Evolutionary conservation across 2,329 filamentous ascomycete species (phyloP), one percentile per base, ranked within the genome.

Genomic region (Arthrobotrys entomopaga): DNA sequence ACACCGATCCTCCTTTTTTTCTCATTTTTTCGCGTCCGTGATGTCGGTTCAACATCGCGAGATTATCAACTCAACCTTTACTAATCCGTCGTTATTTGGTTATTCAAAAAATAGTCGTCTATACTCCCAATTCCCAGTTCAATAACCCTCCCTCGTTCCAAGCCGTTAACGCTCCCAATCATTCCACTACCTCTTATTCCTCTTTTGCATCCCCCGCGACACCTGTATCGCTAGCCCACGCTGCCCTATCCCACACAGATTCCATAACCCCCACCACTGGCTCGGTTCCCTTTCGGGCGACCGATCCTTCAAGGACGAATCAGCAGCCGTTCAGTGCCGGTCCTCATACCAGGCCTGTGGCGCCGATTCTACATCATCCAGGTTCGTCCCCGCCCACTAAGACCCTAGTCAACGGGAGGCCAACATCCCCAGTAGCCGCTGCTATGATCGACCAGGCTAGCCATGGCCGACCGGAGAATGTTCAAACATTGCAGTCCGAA

Each of bases 341-440:
- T 42, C 69, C 69, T 26, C 57, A 66, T 61, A 66, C 38, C 29
- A 66, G 69, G 49, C 61, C 61, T 19, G 61, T 73, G 40, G 61
- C 61, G 11, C 61, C 69, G 24, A 73, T 73, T 38, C 48, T 73
- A 48, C 69, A 65, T 73, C 67, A 73, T 63, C 61, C 69, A 73
- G 69, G 69, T 73, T 64, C 56, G 69, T 73, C 69, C 57, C 58
- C 69, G 61, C 61, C 69, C 69, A 50, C 49, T 38, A 73, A 73
- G 63, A 40, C 61, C 56, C 54, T 73, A 58, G 49, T 73, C 49
- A 73, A 66, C 56, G 69, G 69, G 69, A 73, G 52, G 42, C 61
- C 69, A 73, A 73, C 57, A 34, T 66, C 69, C 48, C 69, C 69
- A 49, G 52, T 63, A 73, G 69, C 54, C 29, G 65, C 56, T 60